Evolutionary conservation across 1,139 yeast species (phyloP), one percentile per base, ranked within the genome.

Genomic region (Oligophagozyma castellii): DNA sequence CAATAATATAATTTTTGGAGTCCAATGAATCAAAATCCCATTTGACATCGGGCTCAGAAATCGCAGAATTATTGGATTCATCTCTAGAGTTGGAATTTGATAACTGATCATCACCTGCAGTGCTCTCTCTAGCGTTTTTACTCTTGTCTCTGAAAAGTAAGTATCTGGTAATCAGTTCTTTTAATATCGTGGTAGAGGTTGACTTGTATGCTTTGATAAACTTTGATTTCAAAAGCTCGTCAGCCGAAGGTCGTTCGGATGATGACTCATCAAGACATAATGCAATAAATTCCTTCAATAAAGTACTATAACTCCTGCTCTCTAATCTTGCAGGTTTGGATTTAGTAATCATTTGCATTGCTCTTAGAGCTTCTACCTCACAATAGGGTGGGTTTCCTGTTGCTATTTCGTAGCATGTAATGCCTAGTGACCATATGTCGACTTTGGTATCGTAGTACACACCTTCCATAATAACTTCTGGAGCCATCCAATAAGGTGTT

Each of bases 401-500:
- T 10, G 95, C 93, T 35, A 89, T 76, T 55, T 92, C 99, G 55
- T 75, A 92, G 5, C 84, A 64, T 0, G 98, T 89, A 34, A 92
- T 81, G 12, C 99, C 99, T 29, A 89, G 56, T 1, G 93, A 80
- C 95, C 95, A 83, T 7, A 83, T 79, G 51, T 83, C 95, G 0
- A 92, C 94, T 55, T 79, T 83, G 29, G 73, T 70, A 44, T 81
- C 80, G 53, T 83, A 83, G 2, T 77, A 65, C 13, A 78, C 78
- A 19, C 98, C 98, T 51, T 89, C 96, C 49, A 86, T 70, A 25
- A 89, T 89, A 15, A 89, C 98, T 53, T 89, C 98, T 0, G 98
- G 98, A 0, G 98, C 98, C 99, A 92, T 92, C 99, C 99, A 92
- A 53, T 86, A 92, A 0, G 98, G 98, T 0, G 99, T 92, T 4